These are phyloP conservation scores for Xylaria flabelliformis DNA, from an alignment of 495 filamentous ascomycete species.

Conservation along the genomic window DNA sequence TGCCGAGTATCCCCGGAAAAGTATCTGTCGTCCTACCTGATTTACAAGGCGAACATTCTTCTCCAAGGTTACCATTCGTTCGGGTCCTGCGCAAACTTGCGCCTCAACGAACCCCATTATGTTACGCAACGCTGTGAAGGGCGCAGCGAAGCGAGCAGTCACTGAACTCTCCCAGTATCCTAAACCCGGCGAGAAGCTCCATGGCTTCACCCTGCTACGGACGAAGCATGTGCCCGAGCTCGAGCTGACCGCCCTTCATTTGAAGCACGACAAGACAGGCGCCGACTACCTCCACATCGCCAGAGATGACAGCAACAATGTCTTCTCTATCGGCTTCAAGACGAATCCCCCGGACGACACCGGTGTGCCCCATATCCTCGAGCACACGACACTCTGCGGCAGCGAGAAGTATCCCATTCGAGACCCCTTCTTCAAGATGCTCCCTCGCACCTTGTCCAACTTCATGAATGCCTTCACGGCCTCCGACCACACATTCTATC, in stretches of 20 bases:
- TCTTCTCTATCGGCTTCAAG: slow-evolving; percentile 98
- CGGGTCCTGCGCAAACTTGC: slow-evolving; percentile 13
- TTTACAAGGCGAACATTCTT: slow-evolving; percentile 3
- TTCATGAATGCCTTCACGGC: slow-evolving; percentile 99
- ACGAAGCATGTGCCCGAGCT: slow-evolving; percentile 92
- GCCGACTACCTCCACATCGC: slow-evolving; percentile 96
- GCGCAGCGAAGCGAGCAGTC: slow-evolving; percentile 66
- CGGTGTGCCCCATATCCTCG: slow-evolving; percentile 94
- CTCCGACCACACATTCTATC: slow-evolving; percentile 96
- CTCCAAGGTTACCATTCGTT: not conserved
- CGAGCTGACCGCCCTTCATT: slow-evolving; percentile 85
- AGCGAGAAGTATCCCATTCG: slow-evolving; percentile 97
- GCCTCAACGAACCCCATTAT: slow-evolving; percentile 39
- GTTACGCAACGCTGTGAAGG: slow-evolving; percentile 57
- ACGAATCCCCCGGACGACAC: slow-evolving; percentile 97
- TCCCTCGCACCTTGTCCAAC: slow-evolving; percentile 93
- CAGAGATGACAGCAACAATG: slow-evolving; percentile 96
- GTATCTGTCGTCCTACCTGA: not conserved
- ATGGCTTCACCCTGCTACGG: slow-evolving; percentile 90
- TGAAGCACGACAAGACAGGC: slow-evolving; percentile 91
- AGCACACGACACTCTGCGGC: slow-evolving; percentile 97
- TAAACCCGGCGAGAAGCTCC: slow-evolving; percentile 78
- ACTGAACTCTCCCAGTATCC: slow-evolving; percentile 76
- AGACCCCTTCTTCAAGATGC: slow-evolving; percentile 99
- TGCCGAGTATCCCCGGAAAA: not conserved